Evolutionary conservation across 2,329 filamentous ascomycete species (phyloP).

Genomic region (Calonectria pauciramosa): DNA sequence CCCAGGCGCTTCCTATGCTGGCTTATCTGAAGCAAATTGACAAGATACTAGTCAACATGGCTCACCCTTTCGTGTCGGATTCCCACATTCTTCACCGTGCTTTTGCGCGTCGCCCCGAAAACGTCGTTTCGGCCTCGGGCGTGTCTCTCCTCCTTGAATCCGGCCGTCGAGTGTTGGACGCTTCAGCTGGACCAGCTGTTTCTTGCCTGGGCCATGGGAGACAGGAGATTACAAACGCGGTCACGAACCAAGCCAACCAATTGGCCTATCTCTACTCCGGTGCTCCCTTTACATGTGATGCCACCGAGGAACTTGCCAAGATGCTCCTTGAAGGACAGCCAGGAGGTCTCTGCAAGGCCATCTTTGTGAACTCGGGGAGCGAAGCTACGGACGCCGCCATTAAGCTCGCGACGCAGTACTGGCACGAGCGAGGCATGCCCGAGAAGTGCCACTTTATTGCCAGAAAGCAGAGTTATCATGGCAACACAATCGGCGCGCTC

Average conservation of each 20-base stretch:
- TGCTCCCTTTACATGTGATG: conserved; percentile 32
- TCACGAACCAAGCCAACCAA: conserved; percentile 18
- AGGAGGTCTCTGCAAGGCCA: conserved; percentile 40
- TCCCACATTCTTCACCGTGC: conserved; percentile 9
- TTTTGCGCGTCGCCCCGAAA: not conserved
- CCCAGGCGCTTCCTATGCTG: no score
- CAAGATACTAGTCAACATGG: no score
- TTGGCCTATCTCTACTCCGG: conserved; percentile 34
- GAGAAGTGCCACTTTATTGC: conserved; percentile 58
- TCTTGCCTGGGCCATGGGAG: conserved; percentile 9
- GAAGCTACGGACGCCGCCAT: conserved; percentile 61
- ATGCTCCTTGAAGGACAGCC: conserved; percentile 40
- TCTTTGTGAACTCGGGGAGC: conserved; percentile 42
- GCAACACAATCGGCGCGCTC: conserved; percentile 63
- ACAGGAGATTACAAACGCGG: not conserved
- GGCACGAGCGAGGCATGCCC: conserved; percentile 54
- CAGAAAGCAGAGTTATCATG: conserved; percentile 62
- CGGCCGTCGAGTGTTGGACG: not conserved
- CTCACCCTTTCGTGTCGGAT: not conserved
- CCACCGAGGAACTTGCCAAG: conserved; percentile 47
- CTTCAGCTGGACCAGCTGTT: conserved; percentile 7
- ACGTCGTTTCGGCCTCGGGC: not conserved
- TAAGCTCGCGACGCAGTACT: conserved; percentile 64
- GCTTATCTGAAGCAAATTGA: no score
- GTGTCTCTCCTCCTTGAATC: conserved; percentile 2